phyloP scores from a whole-genome alignment of 805 yeast species.

The Kluyveromyces wickerhamii region DNA sequence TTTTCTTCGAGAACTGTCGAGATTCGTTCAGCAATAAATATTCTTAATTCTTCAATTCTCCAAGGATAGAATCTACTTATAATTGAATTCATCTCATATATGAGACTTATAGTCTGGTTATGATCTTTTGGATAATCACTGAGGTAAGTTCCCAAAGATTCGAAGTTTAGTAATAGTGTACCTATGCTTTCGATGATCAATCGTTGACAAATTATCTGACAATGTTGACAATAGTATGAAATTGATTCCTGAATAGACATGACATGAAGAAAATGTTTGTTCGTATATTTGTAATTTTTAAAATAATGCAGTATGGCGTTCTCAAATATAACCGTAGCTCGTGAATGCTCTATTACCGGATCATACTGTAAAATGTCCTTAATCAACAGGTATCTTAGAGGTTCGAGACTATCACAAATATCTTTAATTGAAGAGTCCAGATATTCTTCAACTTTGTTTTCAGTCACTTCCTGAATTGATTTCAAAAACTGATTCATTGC shows the following conservation, averaged over 20 bases:
- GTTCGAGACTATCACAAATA: no score
- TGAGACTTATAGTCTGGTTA: neutral
- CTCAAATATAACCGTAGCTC: neutral
- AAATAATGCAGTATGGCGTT: neutral
- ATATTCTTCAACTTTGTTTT: no score
- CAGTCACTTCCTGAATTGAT: no score
- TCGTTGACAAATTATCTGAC: neutral
- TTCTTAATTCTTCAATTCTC: neutral
- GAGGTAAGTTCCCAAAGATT: neutral
- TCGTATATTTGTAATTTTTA: neutral
- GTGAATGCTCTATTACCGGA: neutral
- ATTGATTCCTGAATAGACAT: neutral
- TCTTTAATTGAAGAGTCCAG: no score
- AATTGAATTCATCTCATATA: neutral
- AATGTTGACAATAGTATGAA: neutral
- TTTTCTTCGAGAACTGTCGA: conserved; percentile 1
- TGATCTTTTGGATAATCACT: neutral
- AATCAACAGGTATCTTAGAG: neutral
- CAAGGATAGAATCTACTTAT: conserved; percentile 1
- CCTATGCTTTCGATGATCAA: neutral
- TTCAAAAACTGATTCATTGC: no score
- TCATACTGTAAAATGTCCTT: conserved; percentile 1
- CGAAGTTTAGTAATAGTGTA: neutral
- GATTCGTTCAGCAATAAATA: neutral
- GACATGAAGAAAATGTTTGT: conserved; percentile 1